Base-by-base conservation (phyloP, 108 stramenopile species). In the Aurantiochytrium sp. region DNA sequence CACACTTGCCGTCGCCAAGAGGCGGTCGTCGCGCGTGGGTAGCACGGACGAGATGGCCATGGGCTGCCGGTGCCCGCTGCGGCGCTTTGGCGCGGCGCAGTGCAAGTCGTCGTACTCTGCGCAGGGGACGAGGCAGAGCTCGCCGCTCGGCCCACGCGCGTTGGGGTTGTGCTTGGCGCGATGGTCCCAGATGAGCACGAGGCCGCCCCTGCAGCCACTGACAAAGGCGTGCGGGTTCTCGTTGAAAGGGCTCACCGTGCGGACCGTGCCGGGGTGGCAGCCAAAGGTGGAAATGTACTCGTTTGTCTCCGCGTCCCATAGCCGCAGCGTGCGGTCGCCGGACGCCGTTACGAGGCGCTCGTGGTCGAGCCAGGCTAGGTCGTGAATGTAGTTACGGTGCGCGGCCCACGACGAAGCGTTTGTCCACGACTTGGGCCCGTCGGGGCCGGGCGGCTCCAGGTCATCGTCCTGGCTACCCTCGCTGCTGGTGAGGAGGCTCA, bases 1-100 rank as follows among this genome's bases (percentile, higher is more conserved):
- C 0, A 48, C 73, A 24, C 73, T 48, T 41, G 73, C 39, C 6
- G 73, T 81, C 24, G 73, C 73, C 21, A 81, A 24, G 12, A 81
- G 73, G 45, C 73, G 45, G 73, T 81, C 73, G 45, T 81, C 73
- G 1, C 73, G 39, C 30, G 73, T 81, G 27, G 73, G 73, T 24
- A 48, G 73, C 39, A 81, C 73, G 17, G 24, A 81, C 6, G 73
- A 48, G 39, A 81, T 81, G 36, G 39, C 45, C 45, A 48, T 41
- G 27, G 45, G 39, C 73, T 41, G 45, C 17, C 73, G 73, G 12
- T 81, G 12, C 17, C 42, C 39, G 39, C 73, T 81, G 10, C 45
- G 39, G 6, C 45, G 73, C 17, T 48, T 48, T 12, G 59, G 59
- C 1, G 73, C 73, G 6, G 73, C 39, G 30, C 39, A 81, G 73